Evolutionary conservation across 2,329 filamentous ascomycete genomes (phyloP).

Genomic region (Tolypocladium tropicale): DNA sequence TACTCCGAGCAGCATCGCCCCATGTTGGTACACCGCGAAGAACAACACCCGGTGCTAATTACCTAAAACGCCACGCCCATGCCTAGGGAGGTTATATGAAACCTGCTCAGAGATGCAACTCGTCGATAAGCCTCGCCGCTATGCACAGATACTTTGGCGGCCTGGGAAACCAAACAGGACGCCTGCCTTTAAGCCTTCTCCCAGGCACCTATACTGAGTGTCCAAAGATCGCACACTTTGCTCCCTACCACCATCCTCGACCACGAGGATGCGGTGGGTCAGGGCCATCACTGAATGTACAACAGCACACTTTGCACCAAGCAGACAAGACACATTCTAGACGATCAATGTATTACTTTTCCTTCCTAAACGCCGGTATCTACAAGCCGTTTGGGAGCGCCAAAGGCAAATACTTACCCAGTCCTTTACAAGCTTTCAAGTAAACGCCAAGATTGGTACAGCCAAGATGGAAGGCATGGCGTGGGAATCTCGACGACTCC

Average conservation of each 20-base stretch:
- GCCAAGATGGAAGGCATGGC: neutral
- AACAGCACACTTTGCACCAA: neutral
- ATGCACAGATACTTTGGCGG: too few relatives aligned
- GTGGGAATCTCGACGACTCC: neutral
- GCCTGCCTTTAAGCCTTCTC: too few relatives aligned
- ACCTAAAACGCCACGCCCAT: neutral
- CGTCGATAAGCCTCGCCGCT: neutral
- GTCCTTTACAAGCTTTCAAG: neutral
- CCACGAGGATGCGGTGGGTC: too few relatives aligned
- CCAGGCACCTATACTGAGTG: too few relatives aligned
- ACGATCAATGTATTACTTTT: neutral
- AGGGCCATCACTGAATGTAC: too few relatives aligned
- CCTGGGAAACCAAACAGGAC: too few relatives aligned
- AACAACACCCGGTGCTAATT: too few relatives aligned
- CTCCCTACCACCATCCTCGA: too few relatives aligned
- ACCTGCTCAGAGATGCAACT: neutral
- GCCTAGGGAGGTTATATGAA: neutral
- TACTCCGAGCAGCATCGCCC: too few relatives aligned
- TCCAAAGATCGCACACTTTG: too few relatives aligned
- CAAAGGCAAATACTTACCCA: conserved; percentile 1
- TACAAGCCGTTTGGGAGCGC: neutral
- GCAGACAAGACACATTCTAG: neutral
- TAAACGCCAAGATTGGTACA: neutral
- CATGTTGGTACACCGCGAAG: too few relatives aligned
- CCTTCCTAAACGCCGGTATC: neutral